phyloP scores from a whole-genome alignment of 2,329 filamentous ascomycete genomes.

The Dothiorella sarmentorum region DNA sequence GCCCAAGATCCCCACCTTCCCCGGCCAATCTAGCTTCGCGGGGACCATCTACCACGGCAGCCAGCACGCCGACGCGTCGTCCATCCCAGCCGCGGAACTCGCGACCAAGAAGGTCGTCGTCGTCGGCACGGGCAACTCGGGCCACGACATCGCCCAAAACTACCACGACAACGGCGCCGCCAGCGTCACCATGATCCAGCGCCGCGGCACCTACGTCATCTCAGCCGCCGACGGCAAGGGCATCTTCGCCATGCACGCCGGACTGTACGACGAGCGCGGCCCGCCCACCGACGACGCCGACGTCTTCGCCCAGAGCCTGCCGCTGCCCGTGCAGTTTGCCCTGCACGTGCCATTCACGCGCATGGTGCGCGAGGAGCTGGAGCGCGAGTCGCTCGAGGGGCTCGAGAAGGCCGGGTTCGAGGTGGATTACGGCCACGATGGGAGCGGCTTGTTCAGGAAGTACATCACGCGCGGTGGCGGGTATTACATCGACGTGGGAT shows the following conservation, averaged over 20 bases:
- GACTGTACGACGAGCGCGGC: slow-evolving; percentile 46
- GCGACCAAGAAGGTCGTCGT: slow-evolving; percentile 61
- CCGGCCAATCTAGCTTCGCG: slow-evolving; percentile 52
- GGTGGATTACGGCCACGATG: slow-evolving; percentile 56
- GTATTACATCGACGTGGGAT: slow-evolving; percentile 69
- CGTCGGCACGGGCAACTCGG: slow-evolving; percentile 66
- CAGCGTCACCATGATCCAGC: slow-evolving; percentile 66
- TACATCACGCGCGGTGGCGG: slow-evolving; percentile 65
- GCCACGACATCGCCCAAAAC: slow-evolving; percentile 67
- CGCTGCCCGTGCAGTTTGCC: slow-evolving; percentile 59
- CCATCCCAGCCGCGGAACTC: slow-evolving; percentile 42
- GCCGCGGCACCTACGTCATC: slow-evolving; percentile 62
- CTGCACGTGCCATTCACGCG: slow-evolving; percentile 49
- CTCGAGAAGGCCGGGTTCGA: slow-evolving; percentile 59
- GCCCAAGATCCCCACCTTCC: slow-evolving; percentile 52
- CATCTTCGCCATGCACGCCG: slow-evolving; percentile 48
- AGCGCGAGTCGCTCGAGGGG: slow-evolving; percentile 40
- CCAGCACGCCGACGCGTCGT: slow-evolving; percentile 42
- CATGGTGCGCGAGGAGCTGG: slow-evolving; percentile 30
- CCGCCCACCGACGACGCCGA: slow-evolving; percentile 66
- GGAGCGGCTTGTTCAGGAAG: slow-evolving; percentile 57
- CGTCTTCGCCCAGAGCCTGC: slow-evolving; percentile 55
- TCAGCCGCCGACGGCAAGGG: slow-evolving; percentile 52
- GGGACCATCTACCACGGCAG: slow-evolving; percentile 56
- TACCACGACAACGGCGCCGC: slow-evolving; percentile 63